Percentiles rank a stretch among this genome's conserved stretches.
phyloP scores from a whole-genome alignment of 2,329 filamentous ascomycete genomes.

The Dactylella cylindrospora region DNA sequence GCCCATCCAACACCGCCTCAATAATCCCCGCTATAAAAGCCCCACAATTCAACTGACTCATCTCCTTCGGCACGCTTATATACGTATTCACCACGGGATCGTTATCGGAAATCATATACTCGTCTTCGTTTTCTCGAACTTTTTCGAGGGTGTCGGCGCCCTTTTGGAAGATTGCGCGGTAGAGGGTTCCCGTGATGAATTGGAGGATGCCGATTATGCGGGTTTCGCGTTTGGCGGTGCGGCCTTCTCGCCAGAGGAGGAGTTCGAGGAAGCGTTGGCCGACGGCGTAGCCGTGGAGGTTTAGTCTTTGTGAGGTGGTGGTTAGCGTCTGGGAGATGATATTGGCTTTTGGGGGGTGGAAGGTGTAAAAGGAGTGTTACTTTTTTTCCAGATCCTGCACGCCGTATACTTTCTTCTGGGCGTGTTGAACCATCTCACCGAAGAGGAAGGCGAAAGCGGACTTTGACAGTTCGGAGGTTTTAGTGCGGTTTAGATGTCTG shows the following conservation, averaged over 20 bases:
- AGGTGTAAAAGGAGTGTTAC: conserved; percentile 56
- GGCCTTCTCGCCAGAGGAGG: conserved; percentile 77
- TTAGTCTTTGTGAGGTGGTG: conserved; percentile 62
- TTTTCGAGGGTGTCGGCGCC: conserved; percentile 92
- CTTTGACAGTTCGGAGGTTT: conserved; percentile 84
- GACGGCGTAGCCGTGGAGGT: conserved; percentile 87
- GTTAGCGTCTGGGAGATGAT: neutral
- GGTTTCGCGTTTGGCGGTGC: conserved; percentile 74
- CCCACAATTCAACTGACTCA: conserved; percentile 94
- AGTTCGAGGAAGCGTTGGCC: conserved; percentile 94
- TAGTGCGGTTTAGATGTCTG: conserved; percentile 84
- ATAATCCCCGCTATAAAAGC: conserved; percentile 93
- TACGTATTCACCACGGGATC: conserved; percentile 94
- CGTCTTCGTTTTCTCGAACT: conserved; percentile 77
- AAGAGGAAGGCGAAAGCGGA: conserved; percentile 95
- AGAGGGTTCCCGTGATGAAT: conserved; percentile 89
- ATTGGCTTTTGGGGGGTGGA: neutral
- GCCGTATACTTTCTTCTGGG: conserved; percentile 83
- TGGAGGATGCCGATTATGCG: conserved; percentile 89
- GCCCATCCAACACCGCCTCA: conserved; percentile 89
- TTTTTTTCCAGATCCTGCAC: conserved; percentile 91
- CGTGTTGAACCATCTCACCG: conserved; percentile 93
- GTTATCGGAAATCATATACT: conserved; percentile 99
- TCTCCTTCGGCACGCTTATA: conserved; percentile 88
- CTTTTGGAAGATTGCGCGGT: conserved; percentile 87